Percentiles rank a stretch among this genome's conserved stretches.
Conservation (phyloP, 352 stramenopile genomes). For the Globisporangium radiosum region DNA sequence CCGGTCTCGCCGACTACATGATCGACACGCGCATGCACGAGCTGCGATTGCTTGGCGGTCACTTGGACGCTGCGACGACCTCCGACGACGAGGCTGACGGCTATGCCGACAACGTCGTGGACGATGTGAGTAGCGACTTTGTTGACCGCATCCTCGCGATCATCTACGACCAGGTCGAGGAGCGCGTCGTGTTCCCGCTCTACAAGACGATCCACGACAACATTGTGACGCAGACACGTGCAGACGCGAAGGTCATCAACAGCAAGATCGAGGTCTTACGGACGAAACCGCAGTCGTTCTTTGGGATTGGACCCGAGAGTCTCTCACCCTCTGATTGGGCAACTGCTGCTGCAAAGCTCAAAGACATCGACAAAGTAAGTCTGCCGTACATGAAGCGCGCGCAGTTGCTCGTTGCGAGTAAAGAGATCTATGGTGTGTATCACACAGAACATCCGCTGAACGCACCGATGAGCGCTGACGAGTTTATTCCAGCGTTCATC, state of each 20-base stretch:
- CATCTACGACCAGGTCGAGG: conserved; percentile 81
- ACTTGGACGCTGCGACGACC: conserved; percentile 16
- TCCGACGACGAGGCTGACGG: conserved; percentile 10
- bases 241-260: conserved; percentile 68
- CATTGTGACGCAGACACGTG: conserved; percentile 45
- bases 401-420: conserved; percentile 63
- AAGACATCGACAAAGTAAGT: conserved; percentile 71
- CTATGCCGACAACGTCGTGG: conserved; percentile 19
- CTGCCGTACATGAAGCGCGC: conserved; percentile 80
- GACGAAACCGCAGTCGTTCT: conserved; percentile 76
- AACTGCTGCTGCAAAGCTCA: conserved; percentile 51
- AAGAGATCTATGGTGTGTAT: conserved; percentile 80
- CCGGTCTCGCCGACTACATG: conserved; percentile 73
- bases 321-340: conserved; percentile 56
- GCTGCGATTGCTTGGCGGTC: conserved; percentile 49
- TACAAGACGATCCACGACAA: conserved; percentile 64
- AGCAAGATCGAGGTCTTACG: conserved; percentile 80
- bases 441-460: conserved; percentile 64
- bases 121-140: conserved; percentile 34
- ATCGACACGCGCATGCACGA: conserved; percentile 77
- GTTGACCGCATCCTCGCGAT: conserved; percentile 59
- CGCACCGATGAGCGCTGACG: conserved; percentile 77
- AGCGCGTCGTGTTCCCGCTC: conserved; percentile 76
- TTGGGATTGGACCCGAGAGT: conserved; percentile 67
- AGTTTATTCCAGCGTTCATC: conserved; percentile 86